phyloP scores from a whole-genome alignment of 169 alveolate species.

The Babesia bovis region DNA sequence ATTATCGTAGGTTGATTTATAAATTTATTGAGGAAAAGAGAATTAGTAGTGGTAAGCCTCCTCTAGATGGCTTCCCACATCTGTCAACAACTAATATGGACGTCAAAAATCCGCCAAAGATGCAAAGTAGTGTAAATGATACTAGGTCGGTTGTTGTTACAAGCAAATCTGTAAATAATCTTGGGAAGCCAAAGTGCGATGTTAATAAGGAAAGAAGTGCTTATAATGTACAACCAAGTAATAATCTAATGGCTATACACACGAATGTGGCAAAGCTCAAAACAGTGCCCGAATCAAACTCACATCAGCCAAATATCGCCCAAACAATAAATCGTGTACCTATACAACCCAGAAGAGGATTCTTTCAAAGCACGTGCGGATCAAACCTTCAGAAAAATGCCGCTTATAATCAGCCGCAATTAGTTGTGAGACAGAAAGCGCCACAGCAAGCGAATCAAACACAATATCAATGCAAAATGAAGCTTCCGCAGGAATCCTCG shows the following conservation, averaged over 20 bases:
- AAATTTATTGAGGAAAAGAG: conserved; percentile 54
- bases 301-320: neutral
- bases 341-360: conserved; percentile 14
- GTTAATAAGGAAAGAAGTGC: conserved; percentile 16
- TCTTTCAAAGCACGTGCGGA: conserved; percentile 29
- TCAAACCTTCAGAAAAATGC: conserved; percentile 18
- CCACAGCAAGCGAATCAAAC: conserved; percentile 8
- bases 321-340: conserved; percentile 8
- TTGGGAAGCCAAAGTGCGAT: conserved; percentile 6
- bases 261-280: conserved; percentile 42
- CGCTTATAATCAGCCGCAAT: conserved; percentile 1
- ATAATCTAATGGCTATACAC: conserved; percentile 33
- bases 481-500: conserved; percentile 19
- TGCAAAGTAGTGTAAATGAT: neutral
- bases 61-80: neutral
- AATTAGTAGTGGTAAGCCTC: neutral
- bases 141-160: neutral
- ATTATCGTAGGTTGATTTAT: conserved; percentile 56
- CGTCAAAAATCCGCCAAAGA: neutral
- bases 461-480: conserved; percentile 34
- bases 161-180: neutral
- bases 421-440: conserved; percentile 23
- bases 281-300: conserved; percentile 2
- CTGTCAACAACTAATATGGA: neutral
- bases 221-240: conserved; percentile 1